Base-by-base conservation (phyloP, 176 grass and related monocot genomes). In the Eleusine indica region DNA sequence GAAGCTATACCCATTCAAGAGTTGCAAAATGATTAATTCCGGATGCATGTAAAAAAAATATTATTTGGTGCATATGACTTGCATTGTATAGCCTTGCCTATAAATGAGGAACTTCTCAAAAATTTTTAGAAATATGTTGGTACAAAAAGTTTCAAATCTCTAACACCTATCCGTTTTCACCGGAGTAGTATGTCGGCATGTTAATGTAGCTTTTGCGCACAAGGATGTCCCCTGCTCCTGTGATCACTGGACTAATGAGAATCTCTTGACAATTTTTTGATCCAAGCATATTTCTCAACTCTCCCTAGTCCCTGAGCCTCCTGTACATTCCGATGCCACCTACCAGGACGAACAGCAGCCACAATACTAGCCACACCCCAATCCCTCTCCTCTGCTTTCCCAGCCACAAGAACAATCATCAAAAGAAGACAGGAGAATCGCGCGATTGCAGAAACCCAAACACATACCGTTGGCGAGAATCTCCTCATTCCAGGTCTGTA, bases 361-460 rank as follows among this genome's bases (percentile, higher is more conserved):
- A 84, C 82, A 80, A 15, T 10, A 61, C 80, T n/a, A 66, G 67
- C 18, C 81, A 58, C 75, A 74, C 30, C 56, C 70, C 70, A 80
- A 85, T 80, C 82, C 60, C 22, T 61, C 70, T 0, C 14, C 9
- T 42, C 4, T 10, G 61, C 42, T 0, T 51, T 89, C 62, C 76
- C 82, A 89, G 19, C 41, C 40, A 43, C 14, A 46, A 79, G 25
- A 61, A 16, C 68, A 49, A 62, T 66, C 65, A 57, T 53, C 2
- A 68, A 47, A 51, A 5, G 32, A 29, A 44, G 4, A 58, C 77
- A 8, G 2, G 52, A 39, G 40, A 9, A 49, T 32, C 53, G 19
- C 57, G 15, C 51, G 51, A 53, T 53, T 53, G 51, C 51, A 53
- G 14, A 53, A 53, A 53, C 14, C 51, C 51, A 53, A 53, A 17